phyloP scores from a whole-genome alignment of 208 protist genomes.

The Acanthamoeba healyi region DNA sequence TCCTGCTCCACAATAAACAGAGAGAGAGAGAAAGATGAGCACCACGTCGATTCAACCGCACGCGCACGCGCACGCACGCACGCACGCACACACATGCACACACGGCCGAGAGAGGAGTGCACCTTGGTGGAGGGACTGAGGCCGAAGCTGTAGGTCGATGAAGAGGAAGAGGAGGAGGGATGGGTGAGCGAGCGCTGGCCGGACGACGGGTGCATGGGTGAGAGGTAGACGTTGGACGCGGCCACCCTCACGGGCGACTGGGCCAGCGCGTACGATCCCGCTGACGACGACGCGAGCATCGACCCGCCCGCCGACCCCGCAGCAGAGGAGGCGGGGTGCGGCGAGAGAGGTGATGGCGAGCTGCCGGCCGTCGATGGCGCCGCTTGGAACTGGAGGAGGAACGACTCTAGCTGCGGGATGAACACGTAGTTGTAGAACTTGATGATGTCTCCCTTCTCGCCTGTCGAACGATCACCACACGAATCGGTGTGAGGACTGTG shows the following conservation, averaged over 20 bases:
- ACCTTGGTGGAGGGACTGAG: conserved; percentile 21
- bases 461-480: too few relatives aligned
- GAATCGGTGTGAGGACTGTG: neutral
- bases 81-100: too few relatives aligned
- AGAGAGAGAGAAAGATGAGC: neutral
- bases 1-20: neutral
- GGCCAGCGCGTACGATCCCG: neutral
- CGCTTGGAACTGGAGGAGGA: conserved; percentile 58
- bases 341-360: neutral
- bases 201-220: conserved; percentile 34
- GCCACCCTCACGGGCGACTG: conserved; percentile 32
- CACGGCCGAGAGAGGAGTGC: neutral
- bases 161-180: neutral
- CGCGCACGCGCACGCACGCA: too few relatives aligned
- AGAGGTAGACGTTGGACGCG: conserved; percentile 40
- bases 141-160: conserved; percentile 37
- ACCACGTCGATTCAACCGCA: neutral
- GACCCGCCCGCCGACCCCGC: neutral
- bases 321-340: neutral
- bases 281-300: neutral
- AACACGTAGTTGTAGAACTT: conserved; percentile 61
- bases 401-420: conserved; percentile 42
- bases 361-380: neutral
- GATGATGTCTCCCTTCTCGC: conserved; percentile 64
- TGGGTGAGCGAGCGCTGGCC: neutral